Evolutionary conservation across 108 stramenopile species (phyloP), one percentile per base, ranked within the genome.

Genomic region (Discostella stelligeroides): DNA sequence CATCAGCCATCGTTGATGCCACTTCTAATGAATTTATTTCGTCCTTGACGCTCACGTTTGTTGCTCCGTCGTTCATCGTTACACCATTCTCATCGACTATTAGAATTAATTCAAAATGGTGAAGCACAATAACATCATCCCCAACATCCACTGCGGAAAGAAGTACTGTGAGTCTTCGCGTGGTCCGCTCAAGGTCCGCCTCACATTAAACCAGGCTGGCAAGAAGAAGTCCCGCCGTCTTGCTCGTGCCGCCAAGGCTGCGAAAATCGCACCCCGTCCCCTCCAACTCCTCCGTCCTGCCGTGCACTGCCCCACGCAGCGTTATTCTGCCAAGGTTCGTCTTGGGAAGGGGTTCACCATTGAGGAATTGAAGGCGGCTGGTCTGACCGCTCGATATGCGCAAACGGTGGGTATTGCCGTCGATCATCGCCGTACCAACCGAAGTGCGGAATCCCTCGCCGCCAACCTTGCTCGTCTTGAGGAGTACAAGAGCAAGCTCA

Each of bases 61-160:
- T 17, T 46, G 14, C 45, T 18, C 17, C 48, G 48, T 18, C 48
- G 1, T 21, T 49, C 48, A 18, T 18, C 48, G 7, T 21, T 0
- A n/a, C 5, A 61, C n/a, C 60, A 25, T 20, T 46, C 15, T 2
- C 7, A 40, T 5, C 34, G 6, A 34, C 34, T 50, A 50, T 50
- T 7, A 18, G 15, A 37, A 60, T 18, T 73, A 54, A 64, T 51
- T n/a, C 47, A 85, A 69, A 51, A 95, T 95, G 98, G 97, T 98
- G 60, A 98, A 97, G 89, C 99, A 99, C 86, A 99, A 99, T 84
- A 99, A 99, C 76, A 83, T 97, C 74, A 76, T 99, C 84, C 97
- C 99, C 48, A 97, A 98, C 90, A 88, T 90, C 81, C 98, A 99
- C 80, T 99, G 97, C 94, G 86, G 96, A 82, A 99, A 99, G 92